Percentiles rank a stretch among this genome's conserved stretches.
Conservation (phyloP, 2,329 filamentous ascomycete genomes). For the Microdochium bolleyi region DNA sequence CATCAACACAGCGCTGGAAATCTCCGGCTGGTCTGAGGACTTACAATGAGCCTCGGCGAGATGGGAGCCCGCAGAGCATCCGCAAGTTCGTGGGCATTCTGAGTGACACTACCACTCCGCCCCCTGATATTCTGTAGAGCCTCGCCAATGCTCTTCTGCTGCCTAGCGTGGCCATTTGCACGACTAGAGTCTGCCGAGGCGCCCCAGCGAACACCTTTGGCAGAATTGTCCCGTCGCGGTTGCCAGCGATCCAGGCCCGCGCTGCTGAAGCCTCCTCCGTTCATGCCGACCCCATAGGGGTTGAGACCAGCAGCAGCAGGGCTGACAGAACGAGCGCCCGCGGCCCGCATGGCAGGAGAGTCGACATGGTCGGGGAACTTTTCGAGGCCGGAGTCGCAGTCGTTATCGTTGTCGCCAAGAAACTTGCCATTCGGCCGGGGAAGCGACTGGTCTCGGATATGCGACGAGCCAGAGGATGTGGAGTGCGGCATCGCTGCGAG, state of each 20-base stretch:
- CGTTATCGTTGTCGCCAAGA: slow-evolving; percentile 13
- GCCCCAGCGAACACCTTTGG: slow-evolving; percentile 19
- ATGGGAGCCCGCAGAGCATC: slow-evolving; percentile 85
- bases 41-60: slow-evolving; percentile 80
- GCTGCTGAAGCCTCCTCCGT: slow-evolving; percentile 16
- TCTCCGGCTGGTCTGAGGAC: slow-evolving; percentile 11
- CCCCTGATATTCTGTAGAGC: slow-evolving; percentile 78
- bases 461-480: slow-evolving; percentile 17
- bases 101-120: slow-evolving; percentile 77
- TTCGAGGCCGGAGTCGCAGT: slow-evolving; percentile 19
- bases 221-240: slow-evolving; percentile 15
- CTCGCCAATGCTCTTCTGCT: slow-evolving; percentile 85
- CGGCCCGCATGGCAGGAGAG: slow-evolving; percentile 19
- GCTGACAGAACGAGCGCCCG: slow-evolving; percentile 14
- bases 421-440: slow-evolving; percentile 17
- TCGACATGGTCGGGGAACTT: slow-evolving; percentile 26
- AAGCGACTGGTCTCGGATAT: slow-evolving; percentile 19
- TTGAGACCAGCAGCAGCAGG: slow-evolving; percentile 14
- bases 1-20: neutral
- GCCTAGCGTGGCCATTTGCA: slow-evolving; percentile 54
- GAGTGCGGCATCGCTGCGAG: slow-evolving; percentile 21
- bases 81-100: slow-evolving; percentile 89
- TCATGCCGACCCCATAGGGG: slow-evolving; percentile 20
- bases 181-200: slow-evolving; percentile 14
- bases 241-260: slow-evolving; percentile 18